Evolutionary conservation across 176 grass and related monocot genomes (phyloP).

Genomic region (Pontederia paniculata): DNA sequence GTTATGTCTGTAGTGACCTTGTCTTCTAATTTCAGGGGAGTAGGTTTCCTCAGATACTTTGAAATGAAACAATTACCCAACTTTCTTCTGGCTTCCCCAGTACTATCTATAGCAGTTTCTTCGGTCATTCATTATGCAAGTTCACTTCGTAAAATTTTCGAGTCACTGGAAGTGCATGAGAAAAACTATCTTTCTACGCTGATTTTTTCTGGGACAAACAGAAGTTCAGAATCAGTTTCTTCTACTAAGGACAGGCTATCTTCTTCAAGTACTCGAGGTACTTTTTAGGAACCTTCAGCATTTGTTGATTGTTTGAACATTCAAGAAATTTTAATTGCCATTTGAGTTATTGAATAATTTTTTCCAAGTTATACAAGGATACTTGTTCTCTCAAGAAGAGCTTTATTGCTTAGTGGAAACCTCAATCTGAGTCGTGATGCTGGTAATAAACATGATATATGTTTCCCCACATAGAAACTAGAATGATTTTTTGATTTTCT

Average conservation of each 20-base stretch:
- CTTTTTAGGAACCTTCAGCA: neutral
- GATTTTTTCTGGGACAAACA: slow-evolving; percentile 22
- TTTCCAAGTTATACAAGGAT: no score
- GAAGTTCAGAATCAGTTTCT: slow-evolving; percentile 28
- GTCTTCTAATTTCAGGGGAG: slow-evolving; percentile 34
- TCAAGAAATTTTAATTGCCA: neutral
- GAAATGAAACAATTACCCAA: slow-evolving; percentile 94
- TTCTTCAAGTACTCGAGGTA: slow-evolving; percentile 29
- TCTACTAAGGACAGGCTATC: slow-evolving; percentile 18
- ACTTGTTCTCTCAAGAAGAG: no score
- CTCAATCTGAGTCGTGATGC: no score
- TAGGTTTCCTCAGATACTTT: slow-evolving; percentile 97
- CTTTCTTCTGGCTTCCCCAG: slow-evolving; percentile 88
- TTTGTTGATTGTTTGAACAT: slow-evolving; percentile 2
- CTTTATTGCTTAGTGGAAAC: no score
- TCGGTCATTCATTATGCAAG: slow-evolving; percentile 62
- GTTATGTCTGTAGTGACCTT: neutral
- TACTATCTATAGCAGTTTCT: slow-evolving; percentile 57
- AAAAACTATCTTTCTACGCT: slow-evolving; percentile 23
- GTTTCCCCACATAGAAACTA: no score
- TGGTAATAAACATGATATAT: no score
- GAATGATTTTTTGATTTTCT: no score
- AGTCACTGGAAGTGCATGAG: slow-evolving; percentile 30
- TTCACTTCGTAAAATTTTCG: slow-evolving; percentile 34
- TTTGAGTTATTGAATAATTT: no score